Conservation (phyloP, 2,329 filamentous ascomycete genomes). For the Fusarium nygamai region DNA sequence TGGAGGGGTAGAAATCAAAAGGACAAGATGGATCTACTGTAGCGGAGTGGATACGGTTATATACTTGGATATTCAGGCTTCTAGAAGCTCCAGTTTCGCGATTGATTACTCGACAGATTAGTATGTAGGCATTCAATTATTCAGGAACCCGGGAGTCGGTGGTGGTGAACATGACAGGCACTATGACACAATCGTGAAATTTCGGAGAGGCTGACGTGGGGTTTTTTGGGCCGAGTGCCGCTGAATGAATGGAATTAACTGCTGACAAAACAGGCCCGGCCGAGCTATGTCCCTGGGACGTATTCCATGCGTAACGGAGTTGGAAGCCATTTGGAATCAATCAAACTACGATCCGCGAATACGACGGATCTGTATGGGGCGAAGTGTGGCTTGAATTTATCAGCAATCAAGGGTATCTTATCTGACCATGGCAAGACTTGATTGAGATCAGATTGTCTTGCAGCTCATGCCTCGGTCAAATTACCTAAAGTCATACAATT, state of each 20-base stretch:
- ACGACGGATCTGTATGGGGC: constrained; percentile 23
- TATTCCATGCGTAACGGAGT: neutral
- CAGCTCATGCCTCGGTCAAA: neutral
- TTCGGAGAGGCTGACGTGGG: constrained; percentile 16
- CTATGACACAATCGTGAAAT: constrained; percentile 40
- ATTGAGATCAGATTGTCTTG: neutral
- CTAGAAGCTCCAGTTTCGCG: constrained; percentile 10
- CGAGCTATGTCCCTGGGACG: neutral
- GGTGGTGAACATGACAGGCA: constrained; percentile 34
- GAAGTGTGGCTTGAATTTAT: constrained; percentile 16
- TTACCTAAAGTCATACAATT: neutral
- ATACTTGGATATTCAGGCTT: neutral
- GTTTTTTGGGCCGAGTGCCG: constrained; percentile 26
- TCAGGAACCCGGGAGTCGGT: constrained; percentile 15
- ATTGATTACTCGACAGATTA: constrained; percentile 10
- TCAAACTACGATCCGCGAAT: constrained; percentile 20
- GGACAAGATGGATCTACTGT: constrained; percentile 4
- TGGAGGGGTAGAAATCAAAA: constrained; percentile 11
- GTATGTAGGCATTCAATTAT: neutral
- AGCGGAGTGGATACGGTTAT: constrained; percentile 28
- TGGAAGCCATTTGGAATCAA: constrained; percentile 30
- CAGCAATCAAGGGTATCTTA: constrained; percentile 17
- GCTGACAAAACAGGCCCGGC: constrained; percentile 33
- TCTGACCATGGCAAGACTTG: neutral
- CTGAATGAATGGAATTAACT: neutral